Percentiles rank a stretch among this genome's conserved stretches.
Evolutionary conservation across 2,329 filamentous ascomycete genomes (phyloP).

Genomic region (Ophiostoma ips): DNA sequence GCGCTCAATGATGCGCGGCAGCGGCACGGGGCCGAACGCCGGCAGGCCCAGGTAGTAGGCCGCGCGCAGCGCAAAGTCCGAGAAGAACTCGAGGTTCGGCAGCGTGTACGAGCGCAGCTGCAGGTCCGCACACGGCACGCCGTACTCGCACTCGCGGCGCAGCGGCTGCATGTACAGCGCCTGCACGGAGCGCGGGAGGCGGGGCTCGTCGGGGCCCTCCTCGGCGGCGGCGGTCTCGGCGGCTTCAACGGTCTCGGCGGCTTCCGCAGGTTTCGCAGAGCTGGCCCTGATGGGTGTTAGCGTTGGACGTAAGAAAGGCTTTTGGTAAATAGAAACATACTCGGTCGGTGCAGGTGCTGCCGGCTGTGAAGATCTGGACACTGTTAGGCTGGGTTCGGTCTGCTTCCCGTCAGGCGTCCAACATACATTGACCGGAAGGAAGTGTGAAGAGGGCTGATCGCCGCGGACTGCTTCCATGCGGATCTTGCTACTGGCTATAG

Average conservation of each 20-base stretch:
- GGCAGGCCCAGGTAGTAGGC: slow-evolving; percentile 88
- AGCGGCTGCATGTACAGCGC: slow-evolving; percentile 77
- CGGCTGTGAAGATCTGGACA: neutral
- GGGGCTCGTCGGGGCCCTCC: slow-evolving; percentile 19
- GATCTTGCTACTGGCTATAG: slow-evolving; percentile 5
- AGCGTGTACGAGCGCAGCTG: slow-evolving; percentile 85
- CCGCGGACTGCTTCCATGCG: slow-evolving; percentile 9
- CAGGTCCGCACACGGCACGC: slow-evolving; percentile 75
- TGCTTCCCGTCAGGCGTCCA: neutral
- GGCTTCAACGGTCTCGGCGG: no score
- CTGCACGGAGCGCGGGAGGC: slow-evolving; percentile 67
- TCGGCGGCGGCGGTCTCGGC: neutral
- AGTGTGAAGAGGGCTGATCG: slow-evolving; percentile 4
- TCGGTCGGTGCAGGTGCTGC: neutral
- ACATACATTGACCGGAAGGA: slow-evolving; percentile 12
- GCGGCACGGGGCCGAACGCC: slow-evolving; percentile 69
- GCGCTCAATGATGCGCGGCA: slow-evolving; percentile 76
- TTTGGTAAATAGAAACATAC: neutral
- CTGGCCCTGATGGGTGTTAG: neutral
- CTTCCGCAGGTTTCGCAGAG: neutral
- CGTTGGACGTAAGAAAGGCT: no score
- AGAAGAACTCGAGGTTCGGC: slow-evolving; percentile 84
- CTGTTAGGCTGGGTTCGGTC: neutral
- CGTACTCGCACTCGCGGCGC: slow-evolving; percentile 57
- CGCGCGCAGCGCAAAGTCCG: slow-evolving; percentile 85